Percentiles rank a stretch among this genome's conserved stretches.
These are phyloP conservation scores for Thinopyrum elongatum DNA, from an alignment of 176 grass and related monocot species.

Conservation along the genomic window DNA sequence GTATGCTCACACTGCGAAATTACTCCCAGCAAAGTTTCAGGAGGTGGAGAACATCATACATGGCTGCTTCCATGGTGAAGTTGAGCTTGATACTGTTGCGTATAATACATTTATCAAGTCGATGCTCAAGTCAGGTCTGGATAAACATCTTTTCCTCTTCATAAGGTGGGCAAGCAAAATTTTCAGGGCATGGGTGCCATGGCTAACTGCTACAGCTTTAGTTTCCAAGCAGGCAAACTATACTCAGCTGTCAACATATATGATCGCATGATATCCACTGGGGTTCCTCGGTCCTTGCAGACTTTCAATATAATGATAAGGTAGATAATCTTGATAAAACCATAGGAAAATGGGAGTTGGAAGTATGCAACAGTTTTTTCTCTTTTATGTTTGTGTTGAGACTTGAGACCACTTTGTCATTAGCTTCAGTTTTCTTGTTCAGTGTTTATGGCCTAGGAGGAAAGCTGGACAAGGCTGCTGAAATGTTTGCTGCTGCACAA, in stretches of 20 bases:
- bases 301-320: slow-evolving; percentile 97
- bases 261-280: slow-evolving; percentile 74
- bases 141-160: slow-evolving; percentile 20
- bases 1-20: not conserved
- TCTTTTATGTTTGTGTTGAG: slow-evolving; percentile 8
- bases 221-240: slow-evolving; percentile 71
- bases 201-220: slow-evolving; percentile 31
- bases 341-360: not conserved
- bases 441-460: slow-evolving; percentile 92
- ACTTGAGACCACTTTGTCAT: not conserved
- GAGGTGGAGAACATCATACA: slow-evolving; percentile 73
- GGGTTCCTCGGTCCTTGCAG: slow-evolving; percentile 54
- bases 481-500: slow-evolving; percentile 68
- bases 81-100: slow-evolving; percentile 76
- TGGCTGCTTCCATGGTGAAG: slow-evolving; percentile 48
- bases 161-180: slow-evolving; percentile 11
- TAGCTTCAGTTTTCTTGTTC: slow-evolving; percentile 36
- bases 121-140: slow-evolving; percentile 88
- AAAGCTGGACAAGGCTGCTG: slow-evolving; percentile 82
- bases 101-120: slow-evolving; percentile 91
- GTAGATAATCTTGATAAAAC: slow-evolving; percentile 35
- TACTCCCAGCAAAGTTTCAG: slow-evolving; percentile 60
- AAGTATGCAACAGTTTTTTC: not conserved
- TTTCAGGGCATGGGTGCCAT: not conserved
- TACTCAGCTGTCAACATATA: slow-evolving; percentile 74